Base-by-base conservation (phyloP, 2,329 filamentous ascomycete species). In the Pezicula radicicola region DNA sequence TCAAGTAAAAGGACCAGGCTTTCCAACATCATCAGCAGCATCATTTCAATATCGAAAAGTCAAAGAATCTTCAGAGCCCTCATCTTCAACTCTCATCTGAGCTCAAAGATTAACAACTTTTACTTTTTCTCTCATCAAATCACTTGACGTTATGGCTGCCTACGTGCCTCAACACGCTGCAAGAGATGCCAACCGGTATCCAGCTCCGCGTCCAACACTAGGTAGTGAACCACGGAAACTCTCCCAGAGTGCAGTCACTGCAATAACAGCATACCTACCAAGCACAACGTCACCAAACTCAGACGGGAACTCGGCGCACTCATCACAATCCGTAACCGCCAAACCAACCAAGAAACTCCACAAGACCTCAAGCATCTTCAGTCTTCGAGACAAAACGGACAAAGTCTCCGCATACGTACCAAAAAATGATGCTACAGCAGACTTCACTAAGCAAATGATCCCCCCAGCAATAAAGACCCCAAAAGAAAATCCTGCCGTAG, bases 401-500 rank as follows among this genome's bases (percentile, higher is more conserved):
- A 45, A 45, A 28, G 6, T 27, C 6, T 8, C 27, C 10, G 46
- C 55, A n/a, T 58, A 56, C 18, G 27, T 52, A 19, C 57, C 57
- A n/a, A 43, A 53, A 33, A 53, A 55, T 45, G 57, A 55, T 45
- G 57, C 57, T 10, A 53, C 49, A 4, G 36, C 51, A 6, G 55
- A 57, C 46, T 54, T 51, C 41, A 39, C 42, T 18, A 52, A 49
- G 25, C 35, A 50, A 16, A 35, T 30, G 12, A 42, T 37, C 21
- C 15, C 13, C 16, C 15, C 9, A 19, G 7, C 15, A 21, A 35
- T n/a, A 9, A 35, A 15, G 44, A 35, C 28, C 21, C 16, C 28
- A 21, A 2, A 6, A 36, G 27, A 13, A 16, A n/a, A n/a, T 12
- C n/a, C 21, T 8, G 27, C 3, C 8, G 27, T 44, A 1, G 42